Base-by-base conservation (phyloP, 2,329 filamentous ascomycete genomes). In the Arachnomyces sp. region DNA sequence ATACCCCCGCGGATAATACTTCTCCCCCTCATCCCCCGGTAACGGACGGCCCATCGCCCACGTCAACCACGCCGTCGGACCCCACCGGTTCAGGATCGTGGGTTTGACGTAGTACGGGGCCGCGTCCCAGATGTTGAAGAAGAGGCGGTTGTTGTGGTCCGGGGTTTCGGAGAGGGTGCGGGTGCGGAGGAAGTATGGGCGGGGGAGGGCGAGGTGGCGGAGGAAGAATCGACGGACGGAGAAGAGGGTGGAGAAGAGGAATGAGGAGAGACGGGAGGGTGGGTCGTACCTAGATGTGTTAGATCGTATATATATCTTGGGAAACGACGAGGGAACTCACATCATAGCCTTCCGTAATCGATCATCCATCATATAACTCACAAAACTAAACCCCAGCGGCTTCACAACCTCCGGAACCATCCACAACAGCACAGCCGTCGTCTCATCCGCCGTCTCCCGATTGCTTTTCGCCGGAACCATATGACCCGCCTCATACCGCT, bases 71-170 rank as follows among this genome's bases (percentile, higher is more conserved):
- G 71, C 78, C 44, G 59, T 57, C 0, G 72, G 79, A 2, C 75
- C 77, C 78, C 75, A 86, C 43, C 76, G 74, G 51, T 72, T 77
- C 75, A 71, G 77, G 31, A 75, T 57, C 0, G 74, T 82, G 18
- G 70, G 69, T 44, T 73, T 69, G 16, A 75, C 67, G 58, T 85
- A 86, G 61, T 75, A 84, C 2, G 82, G 83, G 34, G 78, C 73
- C 8, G 76, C 74, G 17, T 80, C 69, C 60, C 78, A 84, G 29
- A 66, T 49, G 0, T 63, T 56, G 51, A 62, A 56, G 39, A 71
- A 67, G 46, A 78, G 70, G 3, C 74, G 72, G 1, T 74, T 74
- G 0, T 74, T 72, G 21, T 69, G 60, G 7, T 84, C 73, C 0
- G 73, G 65, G 0, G 65, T 44, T 2, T 74, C 64, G 2, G 63